A percentile compares a stretch with the other conserved stretches of the same genome.
phyloP scores from a whole-genome alignment of 2,329 filamentous ascomycete genomes.

The Fusarium secorum region DNA sequence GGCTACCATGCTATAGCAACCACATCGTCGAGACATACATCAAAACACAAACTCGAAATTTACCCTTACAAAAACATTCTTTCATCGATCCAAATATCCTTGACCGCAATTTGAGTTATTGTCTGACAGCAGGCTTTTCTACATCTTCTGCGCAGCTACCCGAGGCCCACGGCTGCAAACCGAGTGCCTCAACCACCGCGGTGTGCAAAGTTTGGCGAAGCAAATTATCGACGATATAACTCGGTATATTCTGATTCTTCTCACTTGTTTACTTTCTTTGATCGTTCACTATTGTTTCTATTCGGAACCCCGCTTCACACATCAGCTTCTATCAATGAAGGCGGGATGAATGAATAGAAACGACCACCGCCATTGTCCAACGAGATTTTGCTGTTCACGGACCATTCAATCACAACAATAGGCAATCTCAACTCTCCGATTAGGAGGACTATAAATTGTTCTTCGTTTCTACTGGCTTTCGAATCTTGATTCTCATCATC shows the following conservation, averaged over 20 bases:
- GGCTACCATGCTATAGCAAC: neutral
- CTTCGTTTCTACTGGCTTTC: neutral
- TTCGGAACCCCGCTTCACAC: slow-evolving; percentile 1
- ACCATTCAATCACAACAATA: slow-evolving; percentile 12
- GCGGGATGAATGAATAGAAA: slow-evolving; percentile 16
- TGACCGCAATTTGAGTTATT: slow-evolving; percentile 6
- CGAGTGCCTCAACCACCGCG: neutral
- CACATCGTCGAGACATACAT: neutral
- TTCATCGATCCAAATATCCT: neutral
- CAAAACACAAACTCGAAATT: neutral
- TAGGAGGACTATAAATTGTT: slow-evolving; percentile 19
- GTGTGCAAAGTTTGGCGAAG: neutral
- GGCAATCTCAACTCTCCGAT: slow-evolving; percentile 6
- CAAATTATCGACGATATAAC: neutral
- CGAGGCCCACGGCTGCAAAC: slow-evolving; percentile 19
- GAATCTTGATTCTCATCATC: slow-evolving; percentile 22
- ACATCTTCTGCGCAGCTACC: slow-evolving; percentile 20
- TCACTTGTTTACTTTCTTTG: neutral
- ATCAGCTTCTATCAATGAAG: slow-evolving; percentile 1
- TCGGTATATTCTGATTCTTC: neutral
- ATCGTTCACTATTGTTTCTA: neutral
- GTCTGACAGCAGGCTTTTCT: neutral
- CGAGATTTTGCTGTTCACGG: neutral
- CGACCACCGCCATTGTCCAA: slow-evolving; percentile 12
- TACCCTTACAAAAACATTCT: neutral